These are phyloP conservation scores for Penicillium desertorum DNA, from an alignment of 495 filamentous ascomycete species.

Conservation along the genomic window DNA sequence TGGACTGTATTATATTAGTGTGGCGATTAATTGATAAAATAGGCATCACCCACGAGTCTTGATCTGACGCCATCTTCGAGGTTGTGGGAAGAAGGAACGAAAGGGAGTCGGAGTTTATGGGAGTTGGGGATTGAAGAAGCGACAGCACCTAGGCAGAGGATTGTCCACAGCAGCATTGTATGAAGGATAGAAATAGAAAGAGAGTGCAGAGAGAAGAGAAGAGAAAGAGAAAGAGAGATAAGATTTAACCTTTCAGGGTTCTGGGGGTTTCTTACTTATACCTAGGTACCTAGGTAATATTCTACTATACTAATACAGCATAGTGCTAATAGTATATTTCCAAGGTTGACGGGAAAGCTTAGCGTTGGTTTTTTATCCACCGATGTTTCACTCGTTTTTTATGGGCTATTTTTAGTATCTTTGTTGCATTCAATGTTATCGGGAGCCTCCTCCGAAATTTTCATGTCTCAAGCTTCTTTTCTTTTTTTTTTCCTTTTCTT, in stretches of 20 bases:
- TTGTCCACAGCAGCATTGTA: conserved; percentile 24
- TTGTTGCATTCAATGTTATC: no score
- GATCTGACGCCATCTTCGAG: conserved; percentile 17
- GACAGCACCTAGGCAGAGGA: conserved; percentile 18
- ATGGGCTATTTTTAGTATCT: no score
- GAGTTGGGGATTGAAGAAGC: conserved; percentile 20
- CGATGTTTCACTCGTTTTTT: background rate
- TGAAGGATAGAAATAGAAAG: background rate
- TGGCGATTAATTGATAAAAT: background rate
- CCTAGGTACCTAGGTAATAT: no score
- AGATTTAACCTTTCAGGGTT: no score
- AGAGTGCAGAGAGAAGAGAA: background rate
- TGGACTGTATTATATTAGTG: conserved; percentile 27
- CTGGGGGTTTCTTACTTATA: no score
- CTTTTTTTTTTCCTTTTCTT: no score
- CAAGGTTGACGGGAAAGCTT: conserved; percentile 3
- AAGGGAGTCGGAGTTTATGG: conserved; percentile 31
- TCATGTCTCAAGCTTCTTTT: no score
- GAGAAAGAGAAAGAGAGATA: background rate
- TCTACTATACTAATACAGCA: no score
- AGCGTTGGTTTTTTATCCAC: background rate
- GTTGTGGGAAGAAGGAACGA: conserved; percentile 20
- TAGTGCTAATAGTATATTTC: no score
- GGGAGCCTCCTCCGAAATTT: no score
- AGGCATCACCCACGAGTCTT: conserved; percentile 25